phyloP scores from a whole-genome alignment of 352 stramenopile genomes.

The Albugo candida region DNA sequence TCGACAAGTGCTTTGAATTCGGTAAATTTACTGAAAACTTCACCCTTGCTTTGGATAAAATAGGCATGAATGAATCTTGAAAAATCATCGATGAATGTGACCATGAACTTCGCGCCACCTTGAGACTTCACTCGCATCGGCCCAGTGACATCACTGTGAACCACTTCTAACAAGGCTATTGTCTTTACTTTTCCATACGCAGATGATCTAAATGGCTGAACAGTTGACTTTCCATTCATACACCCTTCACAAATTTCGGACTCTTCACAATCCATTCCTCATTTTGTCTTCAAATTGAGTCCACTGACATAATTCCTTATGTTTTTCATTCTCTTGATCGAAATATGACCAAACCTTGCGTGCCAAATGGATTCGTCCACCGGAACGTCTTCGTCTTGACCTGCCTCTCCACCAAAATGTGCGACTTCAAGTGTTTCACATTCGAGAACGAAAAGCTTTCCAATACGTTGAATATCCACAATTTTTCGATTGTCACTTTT shows the following conservation, averaged over 20 bases:
- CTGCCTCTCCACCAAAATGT: too few species aligned
- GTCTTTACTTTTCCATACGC: background rate
- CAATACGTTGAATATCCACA: too few species aligned
- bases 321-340: too few species aligned
- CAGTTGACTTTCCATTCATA: background rate
- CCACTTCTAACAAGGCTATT: background rate
- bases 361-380: too few species aligned
- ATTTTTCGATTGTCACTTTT: too few species aligned
- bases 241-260: background rate
- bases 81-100: constrained; percentile 11
- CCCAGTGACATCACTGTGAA: background rate
- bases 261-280: too few species aligned
- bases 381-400: too few species aligned
- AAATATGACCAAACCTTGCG: too few species aligned
- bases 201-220: background rate
- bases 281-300: too few species aligned
- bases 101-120: constrained; percentile 1
- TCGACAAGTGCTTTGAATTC: constrained; percentile 7
- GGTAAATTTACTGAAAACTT: constrained; percentile 5
- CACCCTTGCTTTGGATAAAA: constrained; percentile 10
- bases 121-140: background rate
- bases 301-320: too few species aligned
- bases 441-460: too few species aligned
- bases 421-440: too few species aligned
- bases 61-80: constrained; percentile 9